Evolutionary conservation across 148 eudicot genomes (phyloP).

Genomic region (Camellia granthamiana): DNA sequence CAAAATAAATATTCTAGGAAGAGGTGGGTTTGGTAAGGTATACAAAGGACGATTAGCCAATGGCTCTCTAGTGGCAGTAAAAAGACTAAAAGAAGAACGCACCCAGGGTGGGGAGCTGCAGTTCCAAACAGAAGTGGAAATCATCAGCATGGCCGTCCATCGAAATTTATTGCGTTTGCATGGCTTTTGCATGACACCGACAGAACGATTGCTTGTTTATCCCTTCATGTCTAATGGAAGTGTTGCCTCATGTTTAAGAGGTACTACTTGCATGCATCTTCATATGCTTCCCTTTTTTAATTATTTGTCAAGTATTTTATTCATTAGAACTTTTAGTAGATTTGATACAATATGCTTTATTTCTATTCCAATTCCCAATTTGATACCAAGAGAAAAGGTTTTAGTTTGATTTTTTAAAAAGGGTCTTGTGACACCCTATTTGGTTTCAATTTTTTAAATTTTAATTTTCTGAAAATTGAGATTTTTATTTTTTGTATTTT

Average conservation of each 20-base stretch:
- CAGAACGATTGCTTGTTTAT: conserved; percentile 76
- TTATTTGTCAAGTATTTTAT: background rate
- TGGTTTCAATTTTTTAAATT: too few relatives aligned
- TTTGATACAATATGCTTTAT: conserved; percentile 3
- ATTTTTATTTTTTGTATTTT: too few relatives aligned
- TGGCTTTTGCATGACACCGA: conserved; percentile 90
- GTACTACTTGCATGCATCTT: conserved; percentile 22
- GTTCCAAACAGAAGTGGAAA: conserved; percentile 83
- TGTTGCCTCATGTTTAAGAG: conserved; percentile 86
- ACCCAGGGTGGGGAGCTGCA: conserved; percentile 79
- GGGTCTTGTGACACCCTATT: too few relatives aligned
- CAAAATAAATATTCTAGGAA: conserved; percentile 62
- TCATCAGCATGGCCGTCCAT: conserved; percentile 91
- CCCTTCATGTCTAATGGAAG: conserved; percentile 83
- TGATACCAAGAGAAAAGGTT: background rate
- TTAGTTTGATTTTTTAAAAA: too few relatives aligned
- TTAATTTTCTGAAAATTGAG: too few relatives aligned
- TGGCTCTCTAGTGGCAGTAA: conserved; percentile 78
- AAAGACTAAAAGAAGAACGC: conserved; percentile 68
- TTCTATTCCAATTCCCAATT: background rate
- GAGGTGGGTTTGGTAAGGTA: conserved; percentile 89
- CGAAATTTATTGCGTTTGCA: conserved; percentile 73
- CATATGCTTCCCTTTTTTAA: background rate
- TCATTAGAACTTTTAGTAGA: background rate
- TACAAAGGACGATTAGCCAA: conserved; percentile 86